phyloP scores from a whole-genome alignment of 2,329 filamentous ascomycete species.

The Talaromyces sp. region DNA sequence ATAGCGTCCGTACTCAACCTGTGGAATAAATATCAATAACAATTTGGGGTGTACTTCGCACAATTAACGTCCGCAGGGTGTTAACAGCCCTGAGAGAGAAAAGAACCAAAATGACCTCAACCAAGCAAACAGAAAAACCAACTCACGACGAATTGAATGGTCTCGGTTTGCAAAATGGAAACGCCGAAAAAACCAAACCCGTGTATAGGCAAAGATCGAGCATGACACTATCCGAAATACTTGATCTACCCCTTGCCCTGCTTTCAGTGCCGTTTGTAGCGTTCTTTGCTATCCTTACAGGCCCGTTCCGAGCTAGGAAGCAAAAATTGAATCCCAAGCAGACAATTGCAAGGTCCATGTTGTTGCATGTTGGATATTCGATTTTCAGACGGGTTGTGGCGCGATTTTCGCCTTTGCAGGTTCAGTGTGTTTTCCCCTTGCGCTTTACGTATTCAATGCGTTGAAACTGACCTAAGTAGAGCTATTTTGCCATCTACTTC shows the following conservation, averaged over 20 bases:
- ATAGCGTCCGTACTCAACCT: not conserved
- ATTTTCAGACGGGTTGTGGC: constrained; percentile 31
- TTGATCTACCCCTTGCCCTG: constrained; percentile 12
- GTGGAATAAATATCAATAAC: too few species aligned
- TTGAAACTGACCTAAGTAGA: constrained; percentile 1
- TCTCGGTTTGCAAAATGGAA: not conserved
- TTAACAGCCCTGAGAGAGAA: not conserved
- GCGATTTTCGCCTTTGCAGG: constrained; percentile 28
- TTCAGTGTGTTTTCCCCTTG: constrained; percentile 27
- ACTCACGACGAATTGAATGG: not conserved
- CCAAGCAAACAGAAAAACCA: not conserved
- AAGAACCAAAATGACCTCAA: not conserved
- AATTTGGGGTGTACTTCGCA: too few species aligned
- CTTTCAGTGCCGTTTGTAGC: constrained; percentile 12
- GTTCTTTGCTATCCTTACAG: constrained; percentile 13
- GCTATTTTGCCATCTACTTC: constrained; percentile 4
- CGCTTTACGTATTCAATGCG: not conserved
- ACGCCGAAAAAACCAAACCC: not conserved
- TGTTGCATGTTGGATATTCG: constrained; percentile 36
- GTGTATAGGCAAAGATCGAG: constrained; percentile 10
- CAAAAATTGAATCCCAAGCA: constrained; percentile 16
- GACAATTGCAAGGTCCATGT: constrained; percentile 26
- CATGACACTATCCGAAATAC: constrained; percentile 10
- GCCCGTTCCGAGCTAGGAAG: constrained; percentile 16
- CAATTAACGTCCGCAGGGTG: too few species aligned